Evolutionary conservation across 768 basidiomycete species (phyloP).

Genomic region (Agaricus bisporus): DNA sequence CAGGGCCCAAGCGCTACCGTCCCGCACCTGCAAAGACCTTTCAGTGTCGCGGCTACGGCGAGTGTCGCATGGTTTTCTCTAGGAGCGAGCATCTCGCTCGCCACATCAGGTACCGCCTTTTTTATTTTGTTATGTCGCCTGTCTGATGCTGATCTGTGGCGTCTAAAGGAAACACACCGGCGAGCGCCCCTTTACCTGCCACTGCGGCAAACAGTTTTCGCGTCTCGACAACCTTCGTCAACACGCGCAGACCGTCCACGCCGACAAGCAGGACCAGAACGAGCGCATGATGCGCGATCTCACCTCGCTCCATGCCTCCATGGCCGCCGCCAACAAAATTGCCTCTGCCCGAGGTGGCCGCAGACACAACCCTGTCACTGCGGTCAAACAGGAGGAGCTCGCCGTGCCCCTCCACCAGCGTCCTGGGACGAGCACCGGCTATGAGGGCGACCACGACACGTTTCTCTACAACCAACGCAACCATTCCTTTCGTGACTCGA

Average conservation of each 20-base stretch:
- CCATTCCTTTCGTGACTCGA: slow-evolving; percentile 76
- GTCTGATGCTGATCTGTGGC: too few species aligned
- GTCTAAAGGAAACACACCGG: slow-evolving; percentile 99
- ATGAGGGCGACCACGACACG: slow-evolving; percentile 44
- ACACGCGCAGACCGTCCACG: slow-evolving; percentile 94
- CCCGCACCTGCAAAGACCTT: slow-evolving; percentile 91
- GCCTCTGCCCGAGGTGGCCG: slow-evolving; percentile 14
- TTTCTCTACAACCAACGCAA: slow-evolving; percentile 25
- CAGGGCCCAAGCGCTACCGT: slow-evolving; percentile 57
- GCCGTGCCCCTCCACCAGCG: slow-evolving; percentile 35
- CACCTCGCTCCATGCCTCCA: slow-evolving; percentile 74
- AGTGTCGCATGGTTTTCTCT: slow-evolving; percentile 95
- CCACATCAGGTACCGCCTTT: slow-evolving; percentile 84
- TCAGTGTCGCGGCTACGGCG: slow-evolving; percentile 90
- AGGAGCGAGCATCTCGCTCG: slow-evolving; percentile 93
- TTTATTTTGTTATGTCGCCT: too few species aligned
- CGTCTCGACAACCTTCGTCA: slow-evolving; percentile 96
- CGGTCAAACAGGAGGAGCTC: slow-evolving; percentile 37
- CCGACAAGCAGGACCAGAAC: slow-evolving; percentile 88
- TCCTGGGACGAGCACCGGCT: slow-evolving; percentile 70
- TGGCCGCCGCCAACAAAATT: slow-evolving; percentile 55
- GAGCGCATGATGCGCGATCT: slow-evolving; percentile 90
- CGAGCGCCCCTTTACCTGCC: slow-evolving; percentile 93
- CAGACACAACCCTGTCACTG: slow-evolving; percentile 13
- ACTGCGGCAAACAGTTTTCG: slow-evolving; percentile 93